Percentiles rank a stretch among this genome's conserved stretches.
Conservation (phyloP, 2,329 filamentous ascomycete genomes). For the Furcasterigmium furcatum region DNA sequence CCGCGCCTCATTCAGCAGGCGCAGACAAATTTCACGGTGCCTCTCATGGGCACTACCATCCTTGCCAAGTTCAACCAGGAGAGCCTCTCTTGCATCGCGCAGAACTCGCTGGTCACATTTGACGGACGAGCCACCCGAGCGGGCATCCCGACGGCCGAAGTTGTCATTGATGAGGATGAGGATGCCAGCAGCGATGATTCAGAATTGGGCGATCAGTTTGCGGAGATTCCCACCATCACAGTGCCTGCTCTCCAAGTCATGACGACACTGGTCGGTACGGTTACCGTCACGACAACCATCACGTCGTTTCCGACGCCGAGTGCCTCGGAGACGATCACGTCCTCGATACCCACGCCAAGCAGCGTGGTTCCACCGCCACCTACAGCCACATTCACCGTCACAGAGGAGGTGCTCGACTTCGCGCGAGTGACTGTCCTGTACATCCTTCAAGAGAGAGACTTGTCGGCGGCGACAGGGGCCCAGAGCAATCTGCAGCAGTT, state of each 20-base stretch:
- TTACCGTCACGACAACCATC: slow-evolving; percentile 23
- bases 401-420: slow-evolving; percentile 59
- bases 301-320: slow-evolving; percentile 18
- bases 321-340: slow-evolving; percentile 16
- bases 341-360: slow-evolving; percentile 7
- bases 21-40: slow-evolving; percentile 68
- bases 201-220: neutral
- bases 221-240: neutral
- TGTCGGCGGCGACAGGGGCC: slow-evolving; percentile 48
- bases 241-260: slow-evolving; percentile 2
- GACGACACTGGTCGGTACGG: slow-evolving; percentile 13
- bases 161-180: slow-evolving; percentile 15
- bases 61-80: slow-evolving; percentile 72
- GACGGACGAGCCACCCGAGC: slow-evolving; percentile 48
- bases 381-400: slow-evolving; percentile 40
- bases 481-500: slow-evolving; percentile 53
- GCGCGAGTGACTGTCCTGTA: slow-evolving; percentile 59
- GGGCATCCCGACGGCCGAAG: slow-evolving; percentile 21
- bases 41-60: slow-evolving; percentile 66
- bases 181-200: slow-evolving; percentile 6
- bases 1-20: slow-evolving; percentile 69
- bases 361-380: slow-evolving; percentile 17
- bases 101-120: slow-evolving; percentile 88
- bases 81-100: slow-evolving; percentile 75
- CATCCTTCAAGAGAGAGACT: slow-evolving; percentile 52